Evolutionary conservation across 164 flowering plant genomes (phyloP).

Genomic region (Magnolia changhungtana): DNA sequence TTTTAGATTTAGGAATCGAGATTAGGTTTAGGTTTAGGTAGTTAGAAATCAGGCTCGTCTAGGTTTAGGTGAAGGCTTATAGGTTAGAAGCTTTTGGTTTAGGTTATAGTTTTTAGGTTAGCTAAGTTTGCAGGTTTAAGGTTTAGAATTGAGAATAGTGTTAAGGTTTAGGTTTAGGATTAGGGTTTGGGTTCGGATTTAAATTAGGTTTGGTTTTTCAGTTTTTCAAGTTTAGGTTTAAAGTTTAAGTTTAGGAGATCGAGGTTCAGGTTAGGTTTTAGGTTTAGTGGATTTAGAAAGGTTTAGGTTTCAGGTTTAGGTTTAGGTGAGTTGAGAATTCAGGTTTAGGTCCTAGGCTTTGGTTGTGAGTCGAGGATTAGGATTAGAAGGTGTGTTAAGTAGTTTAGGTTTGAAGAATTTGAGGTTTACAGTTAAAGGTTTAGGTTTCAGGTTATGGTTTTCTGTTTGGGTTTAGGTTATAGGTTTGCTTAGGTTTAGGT

Average conservation of each 20-base stretch:
- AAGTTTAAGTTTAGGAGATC: background rate
- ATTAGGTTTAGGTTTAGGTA: no score
- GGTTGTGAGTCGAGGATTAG: background rate
- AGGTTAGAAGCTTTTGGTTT: no score
- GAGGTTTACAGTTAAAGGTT: background rate
- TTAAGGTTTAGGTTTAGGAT: background rate
- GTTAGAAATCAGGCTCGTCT: no score
- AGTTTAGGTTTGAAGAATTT: no score
- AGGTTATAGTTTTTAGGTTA: no score
- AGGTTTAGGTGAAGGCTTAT: no score
- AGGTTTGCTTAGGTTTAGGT: no score
- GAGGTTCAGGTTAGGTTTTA: background rate
- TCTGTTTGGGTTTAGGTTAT: no score
- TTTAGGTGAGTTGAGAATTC: no score
- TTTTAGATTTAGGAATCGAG: no score
- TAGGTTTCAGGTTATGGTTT: constrained; percentile 2
- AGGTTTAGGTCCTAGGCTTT: constrained; percentile 9
- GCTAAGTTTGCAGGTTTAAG: background rate
- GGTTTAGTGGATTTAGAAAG: background rate
- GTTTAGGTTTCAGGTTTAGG: constrained; percentile 4
- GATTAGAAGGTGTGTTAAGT: background rate
- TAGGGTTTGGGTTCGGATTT: constrained; percentile 4
- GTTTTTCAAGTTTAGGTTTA: background rate
- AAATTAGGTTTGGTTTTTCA: background rate
- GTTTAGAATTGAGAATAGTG: background rate